phyloP scores from a whole-genome alignment of 2,329 filamentous ascomycete genomes.

The Epichloe coenophiala region DNA sequence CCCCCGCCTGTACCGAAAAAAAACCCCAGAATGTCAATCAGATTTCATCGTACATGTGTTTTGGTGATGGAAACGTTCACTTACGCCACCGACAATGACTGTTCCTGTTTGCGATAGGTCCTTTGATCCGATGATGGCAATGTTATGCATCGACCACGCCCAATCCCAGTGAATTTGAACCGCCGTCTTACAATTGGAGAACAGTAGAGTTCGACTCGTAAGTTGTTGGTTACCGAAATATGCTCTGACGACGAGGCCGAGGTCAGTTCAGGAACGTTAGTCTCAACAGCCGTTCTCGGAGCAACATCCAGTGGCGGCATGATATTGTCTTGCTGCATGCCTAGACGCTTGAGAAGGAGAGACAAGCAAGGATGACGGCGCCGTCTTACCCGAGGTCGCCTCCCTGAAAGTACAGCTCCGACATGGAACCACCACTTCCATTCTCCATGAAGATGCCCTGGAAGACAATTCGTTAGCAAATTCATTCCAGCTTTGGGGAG shows the following conservation, averaged over 20 bases:
- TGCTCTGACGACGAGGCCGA: slow-evolving; percentile 6
- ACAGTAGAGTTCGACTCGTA: slow-evolving; percentile 52
- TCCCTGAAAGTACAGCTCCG: slow-evolving; percentile 47
- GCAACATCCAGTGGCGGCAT: no score
- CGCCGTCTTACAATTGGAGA: slow-evolving; percentile 50
- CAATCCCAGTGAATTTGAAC: slow-evolving; percentile 62
- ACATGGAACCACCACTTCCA: slow-evolving; percentile 26
- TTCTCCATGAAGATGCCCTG: slow-evolving; percentile 17
- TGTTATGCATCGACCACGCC: slow-evolving; percentile 53
- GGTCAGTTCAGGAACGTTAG: neutral
- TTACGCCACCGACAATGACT: neutral
- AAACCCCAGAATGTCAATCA: no score
- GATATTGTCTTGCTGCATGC: no score
- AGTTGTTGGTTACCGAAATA: slow-evolving; percentile 49
- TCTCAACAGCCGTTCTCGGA: no score
- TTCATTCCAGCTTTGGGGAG: no score
- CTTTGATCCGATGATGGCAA: slow-evolving; percentile 24
- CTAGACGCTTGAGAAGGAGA: no score
- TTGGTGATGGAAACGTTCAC: neutral
- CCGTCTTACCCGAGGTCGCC: slow-evolving; percentile 32
- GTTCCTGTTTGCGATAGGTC: slow-evolving; percentile 4
- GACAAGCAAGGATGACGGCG: no score
- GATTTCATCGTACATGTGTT: no score
- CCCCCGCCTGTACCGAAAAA: neutral
- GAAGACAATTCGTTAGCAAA: neutral